Percentiles rank a stretch among this genome's conserved stretches.
These are phyloP conservation scores for Tolypocladium nubicola DNA, from an alignment of 2,329 filamentous ascomycete genomes.

Conservation along the genomic window DNA sequence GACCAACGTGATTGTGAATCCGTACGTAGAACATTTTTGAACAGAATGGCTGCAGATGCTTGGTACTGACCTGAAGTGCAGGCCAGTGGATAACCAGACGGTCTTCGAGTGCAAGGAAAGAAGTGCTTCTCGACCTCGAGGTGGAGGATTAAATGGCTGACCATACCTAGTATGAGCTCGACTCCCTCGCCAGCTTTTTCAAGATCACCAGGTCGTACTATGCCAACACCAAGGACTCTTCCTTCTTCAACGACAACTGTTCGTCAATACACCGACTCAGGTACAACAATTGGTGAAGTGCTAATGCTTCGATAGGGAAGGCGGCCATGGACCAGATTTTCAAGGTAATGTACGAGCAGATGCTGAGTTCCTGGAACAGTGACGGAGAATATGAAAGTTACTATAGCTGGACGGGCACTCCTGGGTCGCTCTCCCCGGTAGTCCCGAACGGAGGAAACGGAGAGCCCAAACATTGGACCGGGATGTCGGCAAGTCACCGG, in stretches of 20 bases:
- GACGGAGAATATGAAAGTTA: conserved; percentile 16
- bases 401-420: conserved; percentile 17
- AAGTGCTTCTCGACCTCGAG: no score
- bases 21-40: conserved; percentile 7
- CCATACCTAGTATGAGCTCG: conserved; percentile 73
- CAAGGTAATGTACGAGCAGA: conserved; percentile 13
- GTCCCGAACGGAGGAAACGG: conserved; percentile 62
- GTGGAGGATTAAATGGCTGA: background rate
- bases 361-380: conserved; percentile 13
- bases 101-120: conserved; percentile 18
- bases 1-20: conserved; percentile 11
- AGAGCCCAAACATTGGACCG: conserved; percentile 67
- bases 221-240: conserved; percentile 54
- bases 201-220: conserved; percentile 70
- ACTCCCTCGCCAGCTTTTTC: conserved; percentile 81
- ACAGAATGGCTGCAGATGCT: background rate
- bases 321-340: conserved; percentile 33
- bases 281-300: no score
- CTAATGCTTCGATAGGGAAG: conserved; percentile 41
- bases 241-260: conserved; percentile 43
- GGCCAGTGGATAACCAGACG: conserved; percentile 13
- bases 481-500: conserved; percentile 69
- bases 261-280: background rate
- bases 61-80: background rate
- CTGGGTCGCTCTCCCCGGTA: conserved; percentile 12